Percentiles rank a stretch among this genome's conserved stretches.
Conservation (phyloP, 2,329 filamentous ascomycete genomes). For the Penicillium paneum region DNA sequence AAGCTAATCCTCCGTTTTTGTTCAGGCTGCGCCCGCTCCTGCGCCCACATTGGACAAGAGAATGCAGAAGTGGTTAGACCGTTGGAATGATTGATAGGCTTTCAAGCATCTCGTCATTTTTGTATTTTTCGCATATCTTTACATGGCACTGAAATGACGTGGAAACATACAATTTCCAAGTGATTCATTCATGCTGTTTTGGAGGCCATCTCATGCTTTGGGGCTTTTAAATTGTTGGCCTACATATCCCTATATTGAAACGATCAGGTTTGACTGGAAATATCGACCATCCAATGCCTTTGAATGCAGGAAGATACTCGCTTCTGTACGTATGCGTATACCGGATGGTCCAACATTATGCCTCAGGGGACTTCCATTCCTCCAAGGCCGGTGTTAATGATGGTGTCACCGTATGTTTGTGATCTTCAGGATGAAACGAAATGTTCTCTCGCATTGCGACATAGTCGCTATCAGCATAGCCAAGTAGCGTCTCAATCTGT, state of each 20-base stretch:
- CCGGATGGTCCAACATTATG: neutral
- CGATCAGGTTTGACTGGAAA: neutral
- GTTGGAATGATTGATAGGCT: slow-evolving; percentile 55
- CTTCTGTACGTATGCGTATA: slow-evolving; percentile 1
- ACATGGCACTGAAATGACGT: neutral
- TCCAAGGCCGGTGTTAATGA: slow-evolving; percentile 26
- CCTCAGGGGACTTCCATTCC: slow-evolving; percentile 20
- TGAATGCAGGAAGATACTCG: slow-evolving; percentile 2
- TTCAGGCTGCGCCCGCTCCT: slow-evolving; percentile 54
- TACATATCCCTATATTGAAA: neutral
- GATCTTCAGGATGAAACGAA: slow-evolving; percentile 52
- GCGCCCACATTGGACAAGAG: slow-evolving; percentile 47
- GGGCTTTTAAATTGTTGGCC: neutral
- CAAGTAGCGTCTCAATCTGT: slow-evolving; percentile 75
- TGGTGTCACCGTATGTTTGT: slow-evolving; percentile 15
- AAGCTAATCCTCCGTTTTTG: slow-evolving; percentile 1
- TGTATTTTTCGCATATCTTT: neutral
- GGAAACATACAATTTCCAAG: neutral
- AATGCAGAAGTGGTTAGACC: slow-evolving; percentile 56
- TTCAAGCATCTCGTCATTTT: neutral
- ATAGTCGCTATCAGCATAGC: slow-evolving; percentile 93
- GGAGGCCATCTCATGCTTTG: neutral
- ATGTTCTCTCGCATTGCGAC: slow-evolving; percentile 86
- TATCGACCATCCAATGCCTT: neutral
- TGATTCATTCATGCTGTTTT: neutral